Base-by-base conservation (phyloP, 73 alveolate genomes). In the Blepharisma stoltei region DNA sequence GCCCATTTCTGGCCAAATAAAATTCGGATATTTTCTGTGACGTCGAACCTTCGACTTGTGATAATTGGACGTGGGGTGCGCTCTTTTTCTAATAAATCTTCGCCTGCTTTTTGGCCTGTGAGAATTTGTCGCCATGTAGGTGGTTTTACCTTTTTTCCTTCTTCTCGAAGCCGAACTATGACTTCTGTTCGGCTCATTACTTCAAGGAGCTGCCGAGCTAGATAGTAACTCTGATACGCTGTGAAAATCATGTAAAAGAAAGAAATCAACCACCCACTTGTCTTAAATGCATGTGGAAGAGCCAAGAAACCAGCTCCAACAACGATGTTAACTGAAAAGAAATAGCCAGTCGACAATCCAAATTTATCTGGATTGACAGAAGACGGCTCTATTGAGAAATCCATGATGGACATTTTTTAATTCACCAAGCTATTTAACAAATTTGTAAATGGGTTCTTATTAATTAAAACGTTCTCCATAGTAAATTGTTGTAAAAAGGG, bases 291-390 rank as follows among this genome's bases (percentile, higher is more conserved):
- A 25, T 60, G 45, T 18, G 73, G 73, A 8, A 60, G 23, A 60
- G 73, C 46, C 18, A 60, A 25, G 46, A 60, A 60, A 0, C 73
- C 73, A 14, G 73, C 38, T 14, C 73, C 73, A 9, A 60, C 23
- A n/a, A 60, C 73, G 11, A 25, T 9, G 45, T 60, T 60, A 9
- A 60, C 23, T 60, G 73, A 60, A 25, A 60, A 60, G 46, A 60
- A 60, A 60, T 60, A 60, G 23, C 73, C 73, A 1, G 23, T 25
- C 73, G 46, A 60, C 46, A 60, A 60, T 14, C 73, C 73, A 25
- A 60, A 60, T 25, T 32, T 32, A 32, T 32, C 41, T 32, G 41
- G 41, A 32, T 32, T 32, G 41, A 32, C 3, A 1, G 41, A 32
- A 32, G 41, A 32, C 41, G 3, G 41, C 41, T 32, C 41, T 32